phyloP scores from a whole-genome alignment of 148 eudicot genomes.

The Rheum nobile region DNA sequence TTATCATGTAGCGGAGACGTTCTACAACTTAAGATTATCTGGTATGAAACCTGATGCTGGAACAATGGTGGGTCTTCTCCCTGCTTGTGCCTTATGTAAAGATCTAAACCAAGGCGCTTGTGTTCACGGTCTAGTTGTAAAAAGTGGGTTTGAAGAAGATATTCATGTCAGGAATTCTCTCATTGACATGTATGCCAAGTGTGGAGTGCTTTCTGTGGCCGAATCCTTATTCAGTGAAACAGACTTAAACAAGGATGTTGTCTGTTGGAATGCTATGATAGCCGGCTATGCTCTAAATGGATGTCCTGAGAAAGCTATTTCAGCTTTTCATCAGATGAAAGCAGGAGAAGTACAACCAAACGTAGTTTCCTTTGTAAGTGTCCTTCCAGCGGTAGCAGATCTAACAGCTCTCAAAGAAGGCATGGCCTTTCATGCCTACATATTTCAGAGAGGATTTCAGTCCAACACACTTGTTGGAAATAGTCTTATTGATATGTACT shows the following conservation, averaged over 20 bases:
- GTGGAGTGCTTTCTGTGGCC: conserved; percentile 29
- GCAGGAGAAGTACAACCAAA: conserved; percentile 32
- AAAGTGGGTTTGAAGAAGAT: conserved; percentile 38
- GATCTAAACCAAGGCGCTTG: conserved; percentile 36
- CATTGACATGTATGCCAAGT: conserved; percentile 68
- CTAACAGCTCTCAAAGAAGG: conserved; percentile 43
- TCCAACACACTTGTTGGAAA: conserved; percentile 36
- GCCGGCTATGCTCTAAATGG: conserved; percentile 44
- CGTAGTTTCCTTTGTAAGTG: conserved; percentile 39
- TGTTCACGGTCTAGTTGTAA: conserved; percentile 34
- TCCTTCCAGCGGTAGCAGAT: conserved; percentile 52
- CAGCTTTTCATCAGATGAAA: conserved; percentile 38
- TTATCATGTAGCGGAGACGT: conserved; percentile 29
- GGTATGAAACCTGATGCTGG: conserved; percentile 44
- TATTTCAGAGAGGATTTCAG: conserved; percentile 33
- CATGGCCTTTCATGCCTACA: conserved; percentile 37
- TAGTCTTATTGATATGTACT: conserved; percentile 60
- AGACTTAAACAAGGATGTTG: conserved; percentile 31
- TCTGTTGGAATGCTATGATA: conserved; percentile 59
- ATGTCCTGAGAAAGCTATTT: conserved; percentile 36
- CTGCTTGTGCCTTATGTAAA: conserved; percentile 49
- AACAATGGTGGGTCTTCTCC: conserved; percentile 48
- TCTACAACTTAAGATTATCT: conserved; percentile 24
- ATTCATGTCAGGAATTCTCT: conserved; percentile 53
- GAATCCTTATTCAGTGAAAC: conserved; percentile 36